phyloP scores from a whole-genome alignment of 2,329 filamentous ascomycete genomes.

The Raffaelea ambrosiae region DNA sequence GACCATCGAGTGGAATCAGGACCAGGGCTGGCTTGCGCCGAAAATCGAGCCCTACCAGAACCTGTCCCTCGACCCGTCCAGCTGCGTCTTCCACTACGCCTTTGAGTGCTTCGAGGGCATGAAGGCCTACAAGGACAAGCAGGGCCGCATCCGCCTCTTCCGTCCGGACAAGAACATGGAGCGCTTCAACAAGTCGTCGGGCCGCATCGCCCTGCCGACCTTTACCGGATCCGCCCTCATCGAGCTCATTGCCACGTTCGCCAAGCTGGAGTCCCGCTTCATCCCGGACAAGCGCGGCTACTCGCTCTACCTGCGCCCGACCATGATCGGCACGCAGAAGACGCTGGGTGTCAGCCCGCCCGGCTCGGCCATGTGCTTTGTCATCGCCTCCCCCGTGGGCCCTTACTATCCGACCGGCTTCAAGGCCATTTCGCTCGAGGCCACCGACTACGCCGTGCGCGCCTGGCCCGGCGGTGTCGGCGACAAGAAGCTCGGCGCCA shows the following conservation, averaged over 20 bases:
- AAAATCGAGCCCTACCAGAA: constrained; percentile 92
- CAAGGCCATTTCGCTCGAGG: constrained; percentile 92
- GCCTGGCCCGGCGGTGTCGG: constrained; percentile 97
- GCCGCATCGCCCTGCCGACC: constrained; percentile 85
- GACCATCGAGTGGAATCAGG: constrained; percentile 82
- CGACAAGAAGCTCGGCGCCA: constrained; percentile 96
- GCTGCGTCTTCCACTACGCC: constrained; percentile 97
- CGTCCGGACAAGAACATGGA: constrained; percentile 94
- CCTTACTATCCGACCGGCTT: constrained; percentile 98
- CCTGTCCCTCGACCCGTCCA: constrained; percentile 89
- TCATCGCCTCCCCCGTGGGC: constrained; percentile 93
- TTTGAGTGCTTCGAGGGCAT: constrained; percentile 98
- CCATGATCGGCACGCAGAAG: constrained; percentile 93
- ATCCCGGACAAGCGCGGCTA: constrained; percentile 83
- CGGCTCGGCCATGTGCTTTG: constrained; percentile 81
- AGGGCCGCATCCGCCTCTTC: constrained; percentile 77
- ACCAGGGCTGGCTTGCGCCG: constrained; percentile 73
- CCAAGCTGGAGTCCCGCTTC: constrained; percentile 76
- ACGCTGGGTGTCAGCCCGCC: constrained; percentile 91
- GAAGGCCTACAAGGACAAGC: constrained; percentile 93
- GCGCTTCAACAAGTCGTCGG: constrained; percentile 82
- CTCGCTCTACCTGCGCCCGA: constrained; percentile 90
- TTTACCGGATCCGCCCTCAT: constrained; percentile 69
- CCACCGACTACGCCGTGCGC: constrained; percentile 91
- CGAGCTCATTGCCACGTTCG: constrained; percentile 72